These are phyloP conservation scores for Chondrostereum purpureum DNA, from an alignment of 1,284 basidiomycete genomes.

Conservation along the genomic window DNA sequence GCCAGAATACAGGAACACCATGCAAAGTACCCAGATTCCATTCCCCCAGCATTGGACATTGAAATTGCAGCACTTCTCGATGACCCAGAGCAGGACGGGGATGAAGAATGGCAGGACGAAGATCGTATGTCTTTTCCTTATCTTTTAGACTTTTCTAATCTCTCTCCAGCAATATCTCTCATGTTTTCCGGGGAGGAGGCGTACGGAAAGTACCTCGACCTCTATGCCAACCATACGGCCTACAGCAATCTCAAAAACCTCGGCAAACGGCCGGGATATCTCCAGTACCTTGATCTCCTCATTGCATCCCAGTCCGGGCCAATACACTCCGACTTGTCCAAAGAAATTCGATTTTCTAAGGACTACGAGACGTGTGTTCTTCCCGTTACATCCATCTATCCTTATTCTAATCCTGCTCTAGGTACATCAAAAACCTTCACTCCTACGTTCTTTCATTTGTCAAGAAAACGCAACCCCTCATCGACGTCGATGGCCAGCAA, in stretches of 20 bases:
- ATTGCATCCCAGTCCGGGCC: slow-evolving; percentile 36
- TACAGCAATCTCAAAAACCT: slow-evolving; percentile 89
- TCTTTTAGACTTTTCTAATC: slow-evolving; percentile 12
- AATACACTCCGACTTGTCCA: slow-evolving; percentile 67
- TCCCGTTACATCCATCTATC: slow-evolving; percentile 3
- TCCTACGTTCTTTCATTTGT: slow-evolving; percentile 83
- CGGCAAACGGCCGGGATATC: slow-evolving; percentile 75
- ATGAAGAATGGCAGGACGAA: slow-evolving; percentile 74
- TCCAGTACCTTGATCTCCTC: slow-evolving; percentile 88
- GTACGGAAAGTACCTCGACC: slow-evolving; percentile 91
- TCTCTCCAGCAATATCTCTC: slow-evolving; percentile 67
- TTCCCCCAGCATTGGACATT: slow-evolving; percentile 71
- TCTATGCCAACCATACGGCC: slow-evolving; percentile 83
- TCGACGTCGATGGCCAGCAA: slow-evolving; percentile 73
- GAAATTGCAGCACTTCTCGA: slow-evolving; percentile 78
- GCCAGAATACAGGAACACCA: slow-evolving; percentile 94
- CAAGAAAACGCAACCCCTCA: slow-evolving; percentile 82
- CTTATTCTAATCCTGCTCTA: slow-evolving; percentile 23
- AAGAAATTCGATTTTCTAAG: slow-evolving; percentile 65
- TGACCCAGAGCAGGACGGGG: slow-evolving; percentile 64
- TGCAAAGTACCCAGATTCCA: slow-evolving; percentile 87
- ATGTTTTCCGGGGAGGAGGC: slow-evolving; percentile 95
- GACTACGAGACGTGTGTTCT: slow-evolving; percentile 72
- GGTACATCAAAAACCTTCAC: slow-evolving; percentile 80
- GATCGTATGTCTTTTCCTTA: slow-evolving; percentile 53